Conservation (phyloP, 768 basidiomycete genomes). For the Pluteus cervinus region DNA sequence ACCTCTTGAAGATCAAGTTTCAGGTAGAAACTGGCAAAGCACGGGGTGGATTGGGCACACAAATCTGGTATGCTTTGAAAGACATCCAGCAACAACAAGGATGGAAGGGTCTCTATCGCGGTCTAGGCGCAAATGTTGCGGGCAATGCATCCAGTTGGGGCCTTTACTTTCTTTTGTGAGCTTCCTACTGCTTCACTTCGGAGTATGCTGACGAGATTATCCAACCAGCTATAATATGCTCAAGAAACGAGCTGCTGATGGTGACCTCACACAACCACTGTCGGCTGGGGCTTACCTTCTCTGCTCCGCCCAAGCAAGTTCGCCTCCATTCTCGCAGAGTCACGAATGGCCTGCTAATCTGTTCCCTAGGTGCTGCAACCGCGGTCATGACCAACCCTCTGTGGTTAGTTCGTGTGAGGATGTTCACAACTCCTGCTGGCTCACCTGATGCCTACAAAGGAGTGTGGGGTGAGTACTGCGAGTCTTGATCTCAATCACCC, state of each 20-base stretch:
- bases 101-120: constrained; percentile 84
- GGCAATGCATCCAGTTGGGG: constrained; percentile 98
- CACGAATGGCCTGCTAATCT: constrained; percentile 5
- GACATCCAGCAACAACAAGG: constrained; percentile 74
- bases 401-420: constrained; percentile 96
- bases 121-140: constrained; percentile 83
- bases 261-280: constrained; percentile 59
- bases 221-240: constrained; percentile 81
- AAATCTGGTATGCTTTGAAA: constrained; percentile 71
- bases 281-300: constrained; percentile 78
- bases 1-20: constrained; percentile 90
- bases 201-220: constrained; percentile 2
- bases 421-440: constrained; percentile 77
- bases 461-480: constrained; percentile 56
- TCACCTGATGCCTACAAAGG: constrained; percentile 73
- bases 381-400: constrained; percentile 95
- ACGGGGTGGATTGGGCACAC: constrained; percentile 54
- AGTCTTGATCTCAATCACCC: constrained; percentile 1
- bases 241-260: constrained; percentile 71
- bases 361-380: constrained; percentile 74
- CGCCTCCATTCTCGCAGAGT: constrained; percentile 31
- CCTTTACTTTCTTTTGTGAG: constrained; percentile 95
- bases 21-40: constrained; percentile 76
- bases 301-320: constrained; percentile 95
- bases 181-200: constrained; percentile 1